These are phyloP conservation scores for Chytridium lagenaria DNA, from an alignment of 371 early-diverging fungal species.

Conservation along the genomic window DNA sequence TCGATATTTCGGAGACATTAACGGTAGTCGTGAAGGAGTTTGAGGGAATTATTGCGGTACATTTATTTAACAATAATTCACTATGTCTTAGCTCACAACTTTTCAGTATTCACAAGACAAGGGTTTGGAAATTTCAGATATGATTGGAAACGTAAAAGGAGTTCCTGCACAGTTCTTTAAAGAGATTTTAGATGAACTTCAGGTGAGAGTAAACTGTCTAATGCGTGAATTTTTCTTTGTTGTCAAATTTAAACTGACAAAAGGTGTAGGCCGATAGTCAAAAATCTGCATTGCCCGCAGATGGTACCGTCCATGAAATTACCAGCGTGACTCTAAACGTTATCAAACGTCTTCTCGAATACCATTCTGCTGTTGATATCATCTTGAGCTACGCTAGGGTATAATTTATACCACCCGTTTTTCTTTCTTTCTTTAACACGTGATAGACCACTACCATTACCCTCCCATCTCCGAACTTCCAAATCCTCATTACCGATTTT, in stretches of 20 bases:
- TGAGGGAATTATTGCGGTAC: constrained; percentile 49
- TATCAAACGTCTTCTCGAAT: constrained; percentile 55
- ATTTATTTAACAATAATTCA: neutral
- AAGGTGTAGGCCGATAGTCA: constrained; percentile 37
- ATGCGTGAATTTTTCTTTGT: too few relatives aligned
- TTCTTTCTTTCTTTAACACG: neutral
- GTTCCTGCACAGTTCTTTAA: constrained; percentile 68
- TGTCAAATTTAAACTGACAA: too few relatives aligned
- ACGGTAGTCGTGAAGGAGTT: constrained; percentile 36
- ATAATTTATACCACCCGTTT: neutral
- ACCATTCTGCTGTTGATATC: constrained; percentile 40
- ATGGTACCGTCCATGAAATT: constrained; percentile 87
- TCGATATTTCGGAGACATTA: constrained; percentile 74
- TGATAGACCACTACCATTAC: neutral
- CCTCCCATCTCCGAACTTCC: constrained; percentile 40
- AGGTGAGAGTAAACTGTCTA: constrained; percentile 47
- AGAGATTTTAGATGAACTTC: constrained; percentile 77
- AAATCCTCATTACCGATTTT: constrained; percentile 31
- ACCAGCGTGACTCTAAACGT: constrained; percentile 75
- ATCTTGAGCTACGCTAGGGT: constrained; percentile 43
- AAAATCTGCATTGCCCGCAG: constrained; percentile 62
- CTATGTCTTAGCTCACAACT: neutral
- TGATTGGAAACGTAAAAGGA: constrained; percentile 63
- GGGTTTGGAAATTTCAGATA: constrained; percentile 55
- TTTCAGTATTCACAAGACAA: constrained; percentile 50